Evolutionary conservation across 495 filamentous ascomycete genomes (phyloP), one percentile per base, ranked within the genome.

Genomic region (Zalerion maritima): DNA sequence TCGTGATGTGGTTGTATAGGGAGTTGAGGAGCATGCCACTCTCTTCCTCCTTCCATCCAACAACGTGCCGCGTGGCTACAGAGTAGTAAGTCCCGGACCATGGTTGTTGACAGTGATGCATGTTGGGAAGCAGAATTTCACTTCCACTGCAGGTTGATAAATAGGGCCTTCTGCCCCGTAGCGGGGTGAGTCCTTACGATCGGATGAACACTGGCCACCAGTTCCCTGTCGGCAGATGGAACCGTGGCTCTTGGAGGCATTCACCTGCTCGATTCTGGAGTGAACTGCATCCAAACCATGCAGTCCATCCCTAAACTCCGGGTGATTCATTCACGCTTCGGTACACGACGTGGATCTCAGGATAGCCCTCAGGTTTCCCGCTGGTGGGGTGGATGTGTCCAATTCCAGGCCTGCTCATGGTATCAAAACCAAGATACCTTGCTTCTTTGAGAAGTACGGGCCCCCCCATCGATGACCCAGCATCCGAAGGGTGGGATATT

Each of bases 141-240:
- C 74, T 70, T 52, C 84, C 81, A 92, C 50, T 87, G 78, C 6
- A 76, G 75, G 45, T 91, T 92, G 24, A 94, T 73, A 40, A 71
- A 92, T 6, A 92, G 53, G 0, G 82, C 80, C 54, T 91, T 92
- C 60, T 91, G 80, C 7, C 85, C 79, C 0, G 82, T 87, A 3
- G 54, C 69, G 0, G 81, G 82, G 45, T 89, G 82, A 2, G 78
- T 85, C n/a, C 80, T 62, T 18, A 86, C 62, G 31, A 92, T 43
- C 1, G 82, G 82, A 49, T 92, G 83, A 26, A 69, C 67, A 24
- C 57, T 71, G 14, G 67, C 57, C 5, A 86, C 70, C 0, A 81
- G 79, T 43, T 84, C 76, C 21, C 80, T n/a, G 62, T 26, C 81
- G 54, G 29, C 73, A 69, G 34, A 82, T 62, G 10, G 75, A 69